Conservation (phyloP, 2,329 filamentous ascomycete genomes). For the Calonectria crousiana region DNA sequence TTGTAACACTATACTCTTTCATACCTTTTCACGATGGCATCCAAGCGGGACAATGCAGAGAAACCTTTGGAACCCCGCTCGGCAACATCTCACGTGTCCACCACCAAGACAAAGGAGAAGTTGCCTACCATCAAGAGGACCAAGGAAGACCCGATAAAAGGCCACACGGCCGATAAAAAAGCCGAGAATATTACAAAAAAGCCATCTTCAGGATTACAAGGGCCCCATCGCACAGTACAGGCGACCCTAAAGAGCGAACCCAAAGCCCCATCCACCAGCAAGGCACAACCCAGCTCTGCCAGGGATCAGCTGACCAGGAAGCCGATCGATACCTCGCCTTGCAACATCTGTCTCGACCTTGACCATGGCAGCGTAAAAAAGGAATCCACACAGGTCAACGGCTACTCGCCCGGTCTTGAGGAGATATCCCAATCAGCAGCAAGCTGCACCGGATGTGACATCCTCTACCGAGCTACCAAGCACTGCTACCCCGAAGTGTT, state of each 20-base stretch:
- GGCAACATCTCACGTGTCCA: neutral
- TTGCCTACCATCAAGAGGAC: neutral
- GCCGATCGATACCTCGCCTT: neutral
- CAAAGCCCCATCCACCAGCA: constrained; percentile 1
- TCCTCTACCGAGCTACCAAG: constrained; percentile 15
- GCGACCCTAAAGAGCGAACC: neutral
- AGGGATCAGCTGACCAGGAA: neutral
- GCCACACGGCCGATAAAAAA: neutral
- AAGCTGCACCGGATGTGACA: constrained; percentile 10
- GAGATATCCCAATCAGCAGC: constrained; percentile 10
- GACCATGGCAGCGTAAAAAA: neutral
- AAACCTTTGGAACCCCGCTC: neutral
- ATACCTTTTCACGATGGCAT: neutral
- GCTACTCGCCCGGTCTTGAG: constrained; percentile 5
- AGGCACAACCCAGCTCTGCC: neutral
- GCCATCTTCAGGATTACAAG: no score
- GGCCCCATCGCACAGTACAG: neutral
- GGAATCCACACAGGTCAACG: neutral
- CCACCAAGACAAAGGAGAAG: neutral
- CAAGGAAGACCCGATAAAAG: no score
- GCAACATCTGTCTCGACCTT: constrained; percentile 9
- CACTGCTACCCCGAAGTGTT: constrained; percentile 24
- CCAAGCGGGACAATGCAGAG: neutral
- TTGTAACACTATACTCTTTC: neutral
- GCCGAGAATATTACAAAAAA: neutral